A percentile compares a stretch with the other conserved stretches of the same genome.
These are phyloP conservation scores for Pseudozyma sp. DNA, from an alignment of 1,284 basidiomycete species.

Conservation along the genomic window DNA sequence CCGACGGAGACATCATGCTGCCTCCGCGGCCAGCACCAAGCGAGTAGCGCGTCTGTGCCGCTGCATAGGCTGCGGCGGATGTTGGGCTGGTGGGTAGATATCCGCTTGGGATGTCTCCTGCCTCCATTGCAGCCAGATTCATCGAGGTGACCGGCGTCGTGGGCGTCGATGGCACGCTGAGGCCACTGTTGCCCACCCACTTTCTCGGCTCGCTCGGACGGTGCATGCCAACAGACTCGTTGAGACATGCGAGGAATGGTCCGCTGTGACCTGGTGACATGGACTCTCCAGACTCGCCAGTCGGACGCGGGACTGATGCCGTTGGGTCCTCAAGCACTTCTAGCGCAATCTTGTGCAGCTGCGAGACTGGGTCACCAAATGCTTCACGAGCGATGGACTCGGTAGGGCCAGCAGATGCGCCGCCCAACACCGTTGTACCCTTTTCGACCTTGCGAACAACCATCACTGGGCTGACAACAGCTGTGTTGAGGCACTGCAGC, in stretches of 20 bases:
- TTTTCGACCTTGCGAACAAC: conserved; percentile 94
- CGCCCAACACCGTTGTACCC: conserved; percentile 87
- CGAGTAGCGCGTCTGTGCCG: conserved; percentile 58
- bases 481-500: conserved; percentile 91
- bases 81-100: conserved; percentile 37
- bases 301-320: conserved; percentile 29
- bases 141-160: conserved; percentile 60
- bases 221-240: conserved; percentile 63
- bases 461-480: conserved; percentile 89
- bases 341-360: conserved; percentile 78
- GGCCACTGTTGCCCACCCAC: conserved; percentile 47
- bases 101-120: conserved; percentile 12
- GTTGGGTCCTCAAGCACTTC: conserved; percentile 58
- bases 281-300: conserved; percentile 36
- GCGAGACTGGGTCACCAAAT: conserved; percentile 91
- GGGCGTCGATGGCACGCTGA: conserved; percentile 57
- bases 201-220: conserved; percentile 54
- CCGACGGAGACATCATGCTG: conserved; percentile 38
- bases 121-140: conserved; percentile 45
- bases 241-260: conserved; percentile 61
- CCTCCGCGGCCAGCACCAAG: conserved; percentile 25
- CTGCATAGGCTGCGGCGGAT: conserved; percentile 52
- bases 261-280: conserved; percentile 55
- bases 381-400: conserved; percentile 79
- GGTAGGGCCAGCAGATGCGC: conserved; percentile 78